A percentile compares a stretch with the other conserved stretches of the same genome.
These are phyloP conservation scores for Diaporthe ilicicola DNA, from an alignment of 2,329 filamentous ascomycete species.

Conservation along the genomic window DNA sequence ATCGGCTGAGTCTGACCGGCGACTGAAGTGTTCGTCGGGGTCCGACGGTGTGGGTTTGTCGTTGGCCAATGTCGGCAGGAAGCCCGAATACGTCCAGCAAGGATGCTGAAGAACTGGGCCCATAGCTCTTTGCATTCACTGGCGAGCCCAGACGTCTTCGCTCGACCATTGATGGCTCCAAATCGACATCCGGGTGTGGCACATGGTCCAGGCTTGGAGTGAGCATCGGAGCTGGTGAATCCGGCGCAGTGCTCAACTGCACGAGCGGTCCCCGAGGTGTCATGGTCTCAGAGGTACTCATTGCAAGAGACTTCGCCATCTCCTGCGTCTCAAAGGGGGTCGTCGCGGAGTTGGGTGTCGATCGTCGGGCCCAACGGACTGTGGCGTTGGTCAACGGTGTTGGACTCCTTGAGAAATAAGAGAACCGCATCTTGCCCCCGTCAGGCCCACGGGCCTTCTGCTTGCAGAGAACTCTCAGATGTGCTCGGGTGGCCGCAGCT, in stretches of 20 bases:
- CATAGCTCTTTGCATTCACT: conserved; percentile 67
- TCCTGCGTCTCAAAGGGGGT: conserved; percentile 67
- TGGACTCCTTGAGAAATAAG: conserved; percentile 60
- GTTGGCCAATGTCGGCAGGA: conserved; percentile 44
- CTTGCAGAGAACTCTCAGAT: conserved; percentile 70
- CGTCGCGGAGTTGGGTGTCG: conserved; percentile 54
- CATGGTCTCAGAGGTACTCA: conserved; percentile 73
- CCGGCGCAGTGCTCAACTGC: conserved; percentile 59
- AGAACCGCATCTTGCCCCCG: conserved; percentile 47
- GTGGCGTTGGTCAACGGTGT: conserved; percentile 63
- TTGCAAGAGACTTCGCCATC: conserved; percentile 68
- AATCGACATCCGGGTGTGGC: conserved; percentile 32
- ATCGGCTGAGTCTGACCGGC: conserved; percentile 62
- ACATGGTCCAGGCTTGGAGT: conserved; percentile 35
- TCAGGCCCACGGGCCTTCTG: conserved; percentile 56
- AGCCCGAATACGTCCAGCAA: conserved; percentile 51
- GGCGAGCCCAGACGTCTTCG: conserved; percentile 60
- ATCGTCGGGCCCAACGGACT: conserved; percentile 59
- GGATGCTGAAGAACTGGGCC: conserved; percentile 65
- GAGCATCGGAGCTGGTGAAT: conserved; percentile 34
- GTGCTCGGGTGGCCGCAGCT: conserved; percentile 67
- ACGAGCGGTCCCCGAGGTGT: conserved; percentile 69
- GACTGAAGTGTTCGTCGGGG: conserved; percentile 61
- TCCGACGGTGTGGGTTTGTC: conserved; percentile 59
- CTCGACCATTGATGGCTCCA: conserved; percentile 42